Conservation (phyloP, 352 stramenopile genomes). For the Phytopythium cucurbitacearum region DNA sequence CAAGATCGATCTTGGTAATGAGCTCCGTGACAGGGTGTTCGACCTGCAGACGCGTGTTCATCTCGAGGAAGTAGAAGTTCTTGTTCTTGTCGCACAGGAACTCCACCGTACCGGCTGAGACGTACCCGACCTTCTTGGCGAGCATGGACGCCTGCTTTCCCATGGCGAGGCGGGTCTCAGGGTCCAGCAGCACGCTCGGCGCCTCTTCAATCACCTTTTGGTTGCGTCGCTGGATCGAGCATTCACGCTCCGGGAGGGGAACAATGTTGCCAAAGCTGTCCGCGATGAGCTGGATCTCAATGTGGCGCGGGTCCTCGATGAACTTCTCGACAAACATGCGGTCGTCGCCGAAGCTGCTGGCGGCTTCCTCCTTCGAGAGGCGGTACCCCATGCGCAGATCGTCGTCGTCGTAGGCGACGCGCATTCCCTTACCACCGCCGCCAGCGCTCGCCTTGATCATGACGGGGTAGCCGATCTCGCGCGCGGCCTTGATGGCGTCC, state of each 20-base stretch:
- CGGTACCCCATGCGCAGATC: constrained; percentile 86
- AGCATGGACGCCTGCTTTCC: constrained; percentile 88
- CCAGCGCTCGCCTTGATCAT: constrained; percentile 97
- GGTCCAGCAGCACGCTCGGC: constrained; percentile 86
- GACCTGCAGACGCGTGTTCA: constrained; percentile 95
- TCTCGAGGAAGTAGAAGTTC: constrained; percentile 99
- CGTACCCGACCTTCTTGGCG: constrained; percentile 91
- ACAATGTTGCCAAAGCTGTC: constrained; percentile 90
- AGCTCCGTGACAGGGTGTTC: constrained; percentile 97
- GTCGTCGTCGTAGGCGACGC: constrained; percentile 91
- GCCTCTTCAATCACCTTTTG: constrained; percentile 98
- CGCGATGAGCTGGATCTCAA: constrained; percentile 97
- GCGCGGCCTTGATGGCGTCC: constrained; percentile 81
- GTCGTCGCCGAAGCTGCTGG: constrained; percentile 93
- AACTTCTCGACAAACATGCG: constrained; percentile 97
- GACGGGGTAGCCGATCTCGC: constrained; percentile 95
- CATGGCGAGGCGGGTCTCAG: constrained; percentile 81
- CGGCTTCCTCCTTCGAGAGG: constrained; percentile 83
- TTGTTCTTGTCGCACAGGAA: constrained; percentile 95
- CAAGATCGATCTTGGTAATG: constrained; percentile 91
- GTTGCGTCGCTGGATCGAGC: constrained; percentile 95
- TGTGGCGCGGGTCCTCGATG: constrained; percentile 95
- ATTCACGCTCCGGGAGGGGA: constrained; percentile 94
- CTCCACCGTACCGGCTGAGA: constrained; percentile 95
- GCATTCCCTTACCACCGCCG: constrained; percentile 96